Conservation (phyloP, 345 rosid species). For the Bruguiera gymnorhiza region DNA sequence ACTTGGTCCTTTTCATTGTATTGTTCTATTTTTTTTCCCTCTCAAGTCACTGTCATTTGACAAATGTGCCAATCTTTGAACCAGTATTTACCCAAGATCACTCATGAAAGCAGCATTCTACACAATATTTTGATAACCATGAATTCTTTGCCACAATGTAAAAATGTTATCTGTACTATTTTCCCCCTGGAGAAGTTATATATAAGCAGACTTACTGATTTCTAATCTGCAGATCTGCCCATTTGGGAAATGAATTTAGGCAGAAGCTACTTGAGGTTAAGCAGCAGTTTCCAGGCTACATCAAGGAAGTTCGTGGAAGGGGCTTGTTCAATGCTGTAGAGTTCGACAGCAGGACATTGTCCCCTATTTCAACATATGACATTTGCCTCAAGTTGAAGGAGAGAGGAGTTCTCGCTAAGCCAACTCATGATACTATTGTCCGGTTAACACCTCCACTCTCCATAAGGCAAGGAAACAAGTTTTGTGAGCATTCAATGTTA, state of each 20-base stretch:
- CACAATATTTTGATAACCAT: neutral
- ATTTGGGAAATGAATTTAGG: slow-evolving; percentile 61
- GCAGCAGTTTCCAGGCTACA: slow-evolving; percentile 56
- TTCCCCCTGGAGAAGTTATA: neutral
- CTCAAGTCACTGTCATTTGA: neutral
- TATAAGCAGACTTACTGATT: neutral
- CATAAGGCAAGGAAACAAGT: slow-evolving; percentile 55
- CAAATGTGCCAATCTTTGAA: neutral
- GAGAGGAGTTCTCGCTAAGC: slow-evolving; percentile 90
- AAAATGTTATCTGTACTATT: neutral
- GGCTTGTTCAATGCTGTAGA: slow-evolving; percentile 91
- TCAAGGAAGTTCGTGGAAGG: slow-evolving; percentile 91
- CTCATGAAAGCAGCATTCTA: neutral
- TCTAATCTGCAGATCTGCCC: slow-evolving; percentile 49
- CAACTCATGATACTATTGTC: slow-evolving; percentile 83
- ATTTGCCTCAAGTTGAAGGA: slow-evolving; percentile 87
- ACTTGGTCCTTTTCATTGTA: neutral
- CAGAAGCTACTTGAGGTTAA: slow-evolving; percentile 51
- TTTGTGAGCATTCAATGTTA: neutral
- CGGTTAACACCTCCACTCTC: slow-evolving; percentile 93
- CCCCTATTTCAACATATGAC: slow-evolving; percentile 81
- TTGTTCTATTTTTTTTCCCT: neutral
- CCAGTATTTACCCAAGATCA: neutral
- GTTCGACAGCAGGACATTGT: slow-evolving; percentile 51
- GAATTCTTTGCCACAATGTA: no score